Conservation (phyloP, 768 basidiomycete genomes). For the Dioszegia hungarica region DNA sequence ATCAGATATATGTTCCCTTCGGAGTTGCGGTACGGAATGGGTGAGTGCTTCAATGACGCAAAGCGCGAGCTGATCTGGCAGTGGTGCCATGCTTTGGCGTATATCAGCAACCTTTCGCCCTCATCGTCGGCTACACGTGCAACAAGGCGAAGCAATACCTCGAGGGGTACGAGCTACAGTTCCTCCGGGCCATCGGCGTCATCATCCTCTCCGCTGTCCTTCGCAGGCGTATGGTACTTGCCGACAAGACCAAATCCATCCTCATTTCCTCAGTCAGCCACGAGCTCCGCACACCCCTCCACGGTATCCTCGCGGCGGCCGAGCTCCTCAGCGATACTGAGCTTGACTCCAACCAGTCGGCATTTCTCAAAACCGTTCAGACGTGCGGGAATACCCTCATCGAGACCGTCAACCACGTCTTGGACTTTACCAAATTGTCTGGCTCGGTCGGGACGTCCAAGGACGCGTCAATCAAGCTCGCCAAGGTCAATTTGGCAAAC, state of each 20-base stretch:
- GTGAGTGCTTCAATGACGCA: conserved; percentile 53
- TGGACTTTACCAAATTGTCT: conserved; percentile 92
- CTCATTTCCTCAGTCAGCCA: conserved; percentile 38
- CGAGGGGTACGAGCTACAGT: conserved; percentile 63
- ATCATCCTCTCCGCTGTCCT: conserved; percentile 89
- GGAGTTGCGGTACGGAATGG: conserved; percentile 78
- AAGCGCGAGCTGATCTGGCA: conserved; percentile 38
- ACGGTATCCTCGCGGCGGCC: conserved; percentile 87
- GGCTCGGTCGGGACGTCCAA: conserved; percentile 67
- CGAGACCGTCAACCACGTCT: conserved; percentile 93
- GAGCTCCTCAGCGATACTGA: conserved; percentile 81
- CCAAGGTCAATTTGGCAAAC: conserved; percentile 51
- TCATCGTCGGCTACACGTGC: conserved; percentile 81
- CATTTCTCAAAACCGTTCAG: conserved; percentile 87
- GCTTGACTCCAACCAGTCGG: conserved; percentile 73
- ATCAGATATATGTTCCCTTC: conserved; percentile 75
- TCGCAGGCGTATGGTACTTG: conserved; percentile 85
- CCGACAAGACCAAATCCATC: conserved; percentile 75
- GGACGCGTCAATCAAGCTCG: conserved; percentile 57
- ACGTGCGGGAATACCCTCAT: conserved; percentile 93
- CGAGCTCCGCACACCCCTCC: conserved; percentile 65
- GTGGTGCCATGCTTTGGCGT: conserved; percentile 90
- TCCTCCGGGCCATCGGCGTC: conserved; percentile 84
- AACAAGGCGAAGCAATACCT: conserved; percentile 71
- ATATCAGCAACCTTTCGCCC: conserved; percentile 83